Evolutionary conservation across 345 rosid species (phyloP).

Genomic region (Citrus reticulata): DNA sequence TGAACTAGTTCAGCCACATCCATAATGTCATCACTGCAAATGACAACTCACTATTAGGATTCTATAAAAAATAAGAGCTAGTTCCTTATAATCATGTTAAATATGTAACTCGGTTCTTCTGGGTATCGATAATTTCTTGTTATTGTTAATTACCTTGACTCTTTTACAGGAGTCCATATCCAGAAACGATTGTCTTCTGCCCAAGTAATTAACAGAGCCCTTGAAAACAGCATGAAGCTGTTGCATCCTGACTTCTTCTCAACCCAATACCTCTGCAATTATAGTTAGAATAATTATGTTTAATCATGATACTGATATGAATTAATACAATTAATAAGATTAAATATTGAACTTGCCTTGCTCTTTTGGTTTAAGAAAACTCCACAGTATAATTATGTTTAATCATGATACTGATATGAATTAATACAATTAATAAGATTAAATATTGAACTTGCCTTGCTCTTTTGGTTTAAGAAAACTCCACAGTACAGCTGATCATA

Average conservation of each 20-base stretch:
- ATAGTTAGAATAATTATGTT: background rate
- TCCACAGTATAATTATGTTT: constrained; percentile 14
- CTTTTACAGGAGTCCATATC: constrained; percentile 43
- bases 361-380: constrained; percentile 41
- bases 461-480: constrained; percentile 40
- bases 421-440: background rate
- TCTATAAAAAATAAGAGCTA: no score
- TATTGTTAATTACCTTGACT: constrained; percentile 30
- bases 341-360: constrained; percentile 28
- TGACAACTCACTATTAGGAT: background rate
- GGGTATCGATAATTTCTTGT: background rate
- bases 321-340: background rate
- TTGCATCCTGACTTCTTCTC: constrained; percentile 43
- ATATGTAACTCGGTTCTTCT: background rate
- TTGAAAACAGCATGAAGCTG: constrained; percentile 62
- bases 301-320: background rate
- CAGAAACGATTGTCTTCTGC: constrained; percentile 45
- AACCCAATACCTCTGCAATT: constrained; percentile 48
- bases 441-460: constrained; percentile 30
- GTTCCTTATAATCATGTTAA: no score
- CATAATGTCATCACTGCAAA: constrained; percentile 28
- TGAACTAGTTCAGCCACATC: constrained; percentile 41
- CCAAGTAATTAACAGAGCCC: constrained; percentile 58
- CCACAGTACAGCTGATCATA: constrained; percentile 34
- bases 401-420: background rate